Conservation (phyloP, 1,284 basidiomycete species). For the Chalciporus sp. region DNA sequence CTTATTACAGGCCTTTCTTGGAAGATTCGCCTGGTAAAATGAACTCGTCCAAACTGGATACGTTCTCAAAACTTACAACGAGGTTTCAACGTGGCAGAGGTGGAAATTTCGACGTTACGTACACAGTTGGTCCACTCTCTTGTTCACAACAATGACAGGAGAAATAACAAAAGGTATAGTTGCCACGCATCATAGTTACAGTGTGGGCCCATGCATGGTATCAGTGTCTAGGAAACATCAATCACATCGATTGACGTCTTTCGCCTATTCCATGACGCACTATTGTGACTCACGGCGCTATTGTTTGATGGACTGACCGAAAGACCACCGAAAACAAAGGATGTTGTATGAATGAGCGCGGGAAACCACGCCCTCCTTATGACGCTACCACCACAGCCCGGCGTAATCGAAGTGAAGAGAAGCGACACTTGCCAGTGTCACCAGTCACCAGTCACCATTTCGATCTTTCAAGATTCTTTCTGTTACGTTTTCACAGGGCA, state of each 20-base stretch:
- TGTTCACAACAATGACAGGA: conserved; percentile 5
- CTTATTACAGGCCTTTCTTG: neutral
- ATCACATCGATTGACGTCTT: neutral
- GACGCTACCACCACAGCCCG: conserved; percentile 9
- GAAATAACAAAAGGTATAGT: neutral
- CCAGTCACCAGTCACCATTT: neutral
- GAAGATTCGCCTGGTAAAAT: neutral
- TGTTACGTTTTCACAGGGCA: neutral
- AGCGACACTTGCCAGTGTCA: neutral
- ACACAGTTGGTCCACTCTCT: neutral
- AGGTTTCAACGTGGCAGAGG: conserved; percentile 28
- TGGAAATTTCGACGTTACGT: conserved; percentile 25
- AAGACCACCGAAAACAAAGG: neutral
- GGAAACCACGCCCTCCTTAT: neutral
- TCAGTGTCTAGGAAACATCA: neutral
- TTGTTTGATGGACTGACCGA: neutral
- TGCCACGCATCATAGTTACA: conserved; percentile 15
- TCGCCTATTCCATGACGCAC: neutral
- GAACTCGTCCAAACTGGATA: neutral
- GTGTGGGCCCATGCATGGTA: conserved; percentile 16
- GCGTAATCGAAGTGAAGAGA: conserved; percentile 1
- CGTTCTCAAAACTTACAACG: conserved; percentile 16
- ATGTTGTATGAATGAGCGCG: neutral
- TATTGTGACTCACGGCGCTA: neutral
- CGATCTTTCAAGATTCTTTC: neutral